Evolutionary conservation across 2,329 filamentous ascomycete species (phyloP), one percentile per base, ranked within the genome.

Genomic region (Neonectria hederae): DNA sequence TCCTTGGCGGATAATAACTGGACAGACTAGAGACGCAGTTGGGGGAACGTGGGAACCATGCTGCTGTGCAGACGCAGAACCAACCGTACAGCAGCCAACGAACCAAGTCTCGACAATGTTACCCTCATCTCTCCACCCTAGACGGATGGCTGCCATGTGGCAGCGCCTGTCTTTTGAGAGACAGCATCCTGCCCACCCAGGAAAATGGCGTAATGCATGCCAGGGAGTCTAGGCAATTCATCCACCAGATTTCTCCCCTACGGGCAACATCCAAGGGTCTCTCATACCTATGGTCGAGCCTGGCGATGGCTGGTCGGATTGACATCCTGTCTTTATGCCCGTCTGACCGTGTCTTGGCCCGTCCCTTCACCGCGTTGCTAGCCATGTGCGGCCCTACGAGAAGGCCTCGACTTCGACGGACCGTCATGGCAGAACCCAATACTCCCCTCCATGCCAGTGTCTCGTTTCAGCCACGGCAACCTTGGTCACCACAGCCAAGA

Each of bases 381-480:
- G 17, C 24, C 45, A 51, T 43, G 48, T 55, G n/a, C 46, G 42
- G 38, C 26, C 22, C 19, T 38, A 60, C 43, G 19, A 38, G 14
- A 48, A 45, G 51, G 69, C 46, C 58, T 62, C 65, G 61, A 63
- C 58, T 54, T 54, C 24, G 43, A 11, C 17, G 30, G 40, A 64
- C 45, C 28, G 48, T 30, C 43, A 63, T 46, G 58, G 19, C 28
- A 35, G 48, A 51, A 32, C 30, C 48, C 28, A 67, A 69, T 62
- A 57, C 62, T 72, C 43, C 52, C 40, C 49, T 64, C n/a, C 70
- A 72, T 72, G 52, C 66, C 69, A 71, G 64, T 68, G 67, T 64
- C 62, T 35, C 19, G 71, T 73, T 72, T 73, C 69, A 71, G 71
- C 69, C 69, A 71, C 52, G 32, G 49, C 59, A 42, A 32, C 48